Percentiles rank a stretch among this genome's conserved stretches.
phyloP scores from a whole-genome alignment of 441 rosid genomes.

The Arabidopsis hybrid region DNA sequence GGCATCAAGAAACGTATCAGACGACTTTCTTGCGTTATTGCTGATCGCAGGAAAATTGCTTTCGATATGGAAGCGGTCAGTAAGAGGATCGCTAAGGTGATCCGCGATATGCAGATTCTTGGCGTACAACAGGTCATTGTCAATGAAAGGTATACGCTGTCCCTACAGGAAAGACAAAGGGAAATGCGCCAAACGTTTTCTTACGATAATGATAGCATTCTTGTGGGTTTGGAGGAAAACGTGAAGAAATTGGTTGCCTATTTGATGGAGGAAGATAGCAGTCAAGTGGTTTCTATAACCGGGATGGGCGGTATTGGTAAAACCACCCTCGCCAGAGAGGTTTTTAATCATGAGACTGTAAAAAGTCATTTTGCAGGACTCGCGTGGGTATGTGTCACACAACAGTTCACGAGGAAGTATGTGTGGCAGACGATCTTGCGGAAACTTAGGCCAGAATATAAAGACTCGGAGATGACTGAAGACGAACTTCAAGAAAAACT shows the following conservation, averaged over 20 bases:
- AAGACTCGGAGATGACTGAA: too few species aligned
- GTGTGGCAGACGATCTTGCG: constrained; percentile 34
- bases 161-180: constrained; percentile 11
- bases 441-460: too few species aligned
- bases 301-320: constrained; percentile 50
- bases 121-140: neutral
- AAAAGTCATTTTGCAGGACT: constrained; percentile 24
- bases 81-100: constrained; percentile 4
- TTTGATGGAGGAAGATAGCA: constrained; percentile 21
- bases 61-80: constrained; percentile 10
- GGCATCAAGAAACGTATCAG: neutral
- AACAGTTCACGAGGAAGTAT: constrained; percentile 32
- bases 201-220: constrained; percentile 22
- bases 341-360: constrained; percentile 25
- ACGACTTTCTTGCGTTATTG: neutral
- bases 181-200: constrained; percentile 25
- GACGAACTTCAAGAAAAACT: too few species aligned
- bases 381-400: constrained; percentile 43
- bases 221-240: constrained; percentile 44
- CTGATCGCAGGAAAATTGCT: neutral
- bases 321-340: constrained; percentile 42
- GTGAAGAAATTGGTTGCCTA: constrained; percentile 15
- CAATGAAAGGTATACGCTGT: neutral
- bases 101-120: constrained; percentile 4
- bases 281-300: constrained; percentile 30